phyloP scores from a whole-genome alignment of 768 basidiomycete species.

The Boletales sp. region DNA sequence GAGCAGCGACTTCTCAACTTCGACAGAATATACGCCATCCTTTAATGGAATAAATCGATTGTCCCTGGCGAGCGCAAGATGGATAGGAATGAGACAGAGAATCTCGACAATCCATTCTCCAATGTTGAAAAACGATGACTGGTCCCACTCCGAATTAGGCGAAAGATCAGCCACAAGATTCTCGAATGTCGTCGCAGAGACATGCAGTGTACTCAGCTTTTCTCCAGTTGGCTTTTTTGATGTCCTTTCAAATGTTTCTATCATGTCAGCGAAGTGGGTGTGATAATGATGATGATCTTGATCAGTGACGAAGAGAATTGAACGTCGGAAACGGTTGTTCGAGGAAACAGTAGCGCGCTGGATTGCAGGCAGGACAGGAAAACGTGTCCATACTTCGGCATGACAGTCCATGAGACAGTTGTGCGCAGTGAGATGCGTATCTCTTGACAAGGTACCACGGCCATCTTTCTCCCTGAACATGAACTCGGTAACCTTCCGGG shows the following conservation, averaged over 20 bases:
- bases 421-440: slow-evolving; percentile 30
- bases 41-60: slow-evolving; percentile 61
- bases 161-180: slow-evolving; percentile 15
- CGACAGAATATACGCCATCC: slow-evolving; percentile 48
- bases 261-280: slow-evolving; percentile 43
- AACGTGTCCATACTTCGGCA: slow-evolving; percentile 56
- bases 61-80: slow-evolving; percentile 56
- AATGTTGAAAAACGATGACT: slow-evolving; percentile 36
- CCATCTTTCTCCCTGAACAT: slow-evolving; percentile 46
- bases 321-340: slow-evolving; percentile 26
- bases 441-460: slow-evolving; percentile 17
- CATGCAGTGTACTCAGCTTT: slow-evolving; percentile 34
- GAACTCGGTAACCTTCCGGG: slow-evolving; percentile 54
- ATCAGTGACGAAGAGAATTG: slow-evolving; percentile 44
- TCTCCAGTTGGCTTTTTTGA: slow-evolving; percentile 52
- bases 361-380: slow-evolving; percentile 53
- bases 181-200: slow-evolving; percentile 30
- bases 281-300: slow-evolving; percentile 32
- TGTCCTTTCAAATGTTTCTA: slow-evolving; percentile 44
- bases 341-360: slow-evolving; percentile 41
- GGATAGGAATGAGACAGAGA: slow-evolving; percentile 62
- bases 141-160: slow-evolving; percentile 14
- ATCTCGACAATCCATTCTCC: slow-evolving; percentile 65
- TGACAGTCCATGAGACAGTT: slow-evolving; percentile 55
- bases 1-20: slow-evolving; percentile 50